Evolutionary conservation across 2,329 filamentous ascomycete genomes (phyloP).

Genomic region (Ceratocystis destructans): DNA sequence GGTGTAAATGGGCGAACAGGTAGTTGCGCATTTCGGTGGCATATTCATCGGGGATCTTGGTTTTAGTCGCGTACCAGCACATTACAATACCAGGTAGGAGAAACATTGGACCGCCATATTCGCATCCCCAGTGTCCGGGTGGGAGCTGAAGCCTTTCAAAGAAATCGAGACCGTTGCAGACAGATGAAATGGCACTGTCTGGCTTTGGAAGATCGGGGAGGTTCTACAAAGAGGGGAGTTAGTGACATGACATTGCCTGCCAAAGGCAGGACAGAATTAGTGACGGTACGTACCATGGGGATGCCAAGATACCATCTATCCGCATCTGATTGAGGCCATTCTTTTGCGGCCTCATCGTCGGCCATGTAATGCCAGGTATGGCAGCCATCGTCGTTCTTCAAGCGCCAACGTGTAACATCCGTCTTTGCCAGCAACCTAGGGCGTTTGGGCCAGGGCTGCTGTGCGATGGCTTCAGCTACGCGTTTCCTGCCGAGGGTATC

Average conservation of each 20-base stretch:
- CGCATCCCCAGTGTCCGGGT: slow-evolving; percentile 88
- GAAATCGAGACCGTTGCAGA: slow-evolving; percentile 71
- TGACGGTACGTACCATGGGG: slow-evolving; percentile 45
- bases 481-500: slow-evolving; percentile 30
- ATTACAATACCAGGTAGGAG: slow-evolving; percentile 75
- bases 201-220: slow-evolving; percentile 59
- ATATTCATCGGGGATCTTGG: slow-evolving; percentile 65
- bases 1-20: slow-evolving; percentile 69
- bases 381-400: slow-evolving; percentile 62
- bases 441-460: slow-evolving; percentile 31
- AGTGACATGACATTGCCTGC: slow-evolving; percentile 1
- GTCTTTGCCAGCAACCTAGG: slow-evolving; percentile 46
- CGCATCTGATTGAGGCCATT: slow-evolving; percentile 77
- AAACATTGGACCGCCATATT: slow-evolving; percentile 97
- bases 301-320: slow-evolving; percentile 82
- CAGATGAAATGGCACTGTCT: slow-evolving; percentile 60
- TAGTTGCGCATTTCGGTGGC: slow-evolving; percentile 87
- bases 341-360: slow-evolving; percentile 52
- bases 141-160: slow-evolving; percentile 80
- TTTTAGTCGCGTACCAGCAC: slow-evolving; percentile 78
- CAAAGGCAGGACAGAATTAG: background rate
- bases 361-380: slow-evolving; percentile 92
- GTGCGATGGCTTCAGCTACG: slow-evolving; percentile 27
- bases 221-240: slow-evolving; percentile 37
- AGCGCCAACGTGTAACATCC: slow-evolving; percentile 70